Evolutionary conservation across 345 rosid genomes (phyloP).

Genomic region (Brassica rapa): DNA sequence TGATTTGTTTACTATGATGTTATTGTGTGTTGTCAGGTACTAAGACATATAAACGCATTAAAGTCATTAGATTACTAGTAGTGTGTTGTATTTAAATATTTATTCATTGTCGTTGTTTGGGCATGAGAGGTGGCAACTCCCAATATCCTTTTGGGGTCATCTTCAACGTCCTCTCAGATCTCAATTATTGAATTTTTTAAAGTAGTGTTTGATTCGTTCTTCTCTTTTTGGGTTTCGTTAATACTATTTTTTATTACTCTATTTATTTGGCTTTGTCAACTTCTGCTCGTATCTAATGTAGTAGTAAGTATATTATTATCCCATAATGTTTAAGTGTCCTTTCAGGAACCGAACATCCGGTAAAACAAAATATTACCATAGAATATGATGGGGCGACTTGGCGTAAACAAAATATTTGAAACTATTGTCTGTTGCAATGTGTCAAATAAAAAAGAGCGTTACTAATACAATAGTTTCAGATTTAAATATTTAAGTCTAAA

Average conservation of each 20-base stretch:
- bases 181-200: slow-evolving; percentile 40
- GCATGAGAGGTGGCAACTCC: slow-evolving; percentile 42
- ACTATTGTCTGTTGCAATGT: neutral
- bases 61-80: neutral
- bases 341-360: slow-evolving; percentile 23
- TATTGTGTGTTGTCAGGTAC: slow-evolving; percentile 25
- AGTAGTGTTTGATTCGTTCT: slow-evolving; percentile 40
- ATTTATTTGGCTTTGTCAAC: slow-evolving; percentile 28
- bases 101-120: slow-evolving; percentile 33
- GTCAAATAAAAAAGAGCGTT: neutral
- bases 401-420: neutral
- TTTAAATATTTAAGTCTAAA: neutral
- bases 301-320: neutral
- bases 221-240: slow-evolving; percentile 20
- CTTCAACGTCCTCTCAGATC: slow-evolving; percentile 38
- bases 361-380: neutral
- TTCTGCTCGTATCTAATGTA: slow-evolving; percentile 7
- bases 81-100: slow-evolving; percentile 16
- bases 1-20: slow-evolving; percentile 3
- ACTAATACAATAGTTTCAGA: neutral
- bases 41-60: neutral
- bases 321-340: slow-evolving; percentile 23
- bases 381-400: neutral
- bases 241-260: neutral
- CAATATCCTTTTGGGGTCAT: slow-evolving; percentile 40